Evolutionary conservation across 305 asterid genomes (phyloP), one percentile per base, ranked within the genome.

Genomic region (Galium porrigens): DNA sequence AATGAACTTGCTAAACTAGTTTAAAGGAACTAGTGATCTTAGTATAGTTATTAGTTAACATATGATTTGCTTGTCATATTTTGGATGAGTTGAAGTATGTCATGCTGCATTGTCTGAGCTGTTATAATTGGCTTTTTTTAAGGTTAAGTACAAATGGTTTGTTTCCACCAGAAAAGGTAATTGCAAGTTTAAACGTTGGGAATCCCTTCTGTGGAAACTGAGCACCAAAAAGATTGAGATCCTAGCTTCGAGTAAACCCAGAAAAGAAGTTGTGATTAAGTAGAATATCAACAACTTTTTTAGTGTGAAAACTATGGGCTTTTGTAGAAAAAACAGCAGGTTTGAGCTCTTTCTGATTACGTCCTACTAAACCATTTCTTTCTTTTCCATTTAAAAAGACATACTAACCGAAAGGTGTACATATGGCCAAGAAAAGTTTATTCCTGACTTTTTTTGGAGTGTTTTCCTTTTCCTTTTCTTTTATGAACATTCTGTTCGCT

Each of bases 141-240:
- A 8, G 14, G 51, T 34, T 4, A 15, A 46, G 52, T 46, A 46
- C 20, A 14, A 44, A 44, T 46, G 52, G 6, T 46, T 46, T 46
- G 52, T 46, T 46, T 46, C 14, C 6, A 32, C n/a, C n/a, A 37
- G 11, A 58, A 58, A n/a, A 33, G 12, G 29, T 14, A 33, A n/a
- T 49, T 46, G 30, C 41, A 14, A 3, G 55, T 58, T 29, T 61
- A 32, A 44, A 51, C 22, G 60, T 37, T 52, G 39, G 34, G 60
- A 33, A 34, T 56, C 53, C 52, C 64, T 70, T 46, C 22, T 3
- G 46, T 41, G 51, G 66, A 57, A 61, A 57, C 69, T 33, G 32
- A 70, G 10, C 8, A 70, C 53, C 17, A 54, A 64, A 46, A 70
- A 64, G 66, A 57, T 48, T 22, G 70, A 46, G 52, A 46, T 46